Conservation (phyloP, 2,329 filamentous ascomycete species). For the Chrysosporium queenslandicum region DNA sequence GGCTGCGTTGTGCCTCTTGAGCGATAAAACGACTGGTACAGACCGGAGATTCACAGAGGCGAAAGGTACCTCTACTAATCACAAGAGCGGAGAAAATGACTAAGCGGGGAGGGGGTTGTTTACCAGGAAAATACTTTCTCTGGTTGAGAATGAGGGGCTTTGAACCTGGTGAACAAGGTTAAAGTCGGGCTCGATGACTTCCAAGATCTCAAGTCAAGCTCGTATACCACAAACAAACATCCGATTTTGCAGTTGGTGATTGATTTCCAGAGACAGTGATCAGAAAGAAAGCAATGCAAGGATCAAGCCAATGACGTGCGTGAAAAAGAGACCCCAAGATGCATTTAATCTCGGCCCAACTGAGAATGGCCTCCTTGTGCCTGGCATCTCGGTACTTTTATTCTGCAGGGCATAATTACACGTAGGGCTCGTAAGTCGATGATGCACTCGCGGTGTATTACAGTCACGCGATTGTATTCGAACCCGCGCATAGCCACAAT, state of each 20-base stretch:
- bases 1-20: not conserved
- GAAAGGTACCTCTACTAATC: not conserved
- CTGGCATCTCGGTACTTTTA: slow-evolving; percentile 2
- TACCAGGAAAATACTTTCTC: not conserved
- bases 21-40: not conserved
- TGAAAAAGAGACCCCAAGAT: not conserved
- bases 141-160: slow-evolving; percentile 5
- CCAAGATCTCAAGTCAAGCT: not conserved
- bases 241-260: not conserved
- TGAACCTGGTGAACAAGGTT: slow-evolving; percentile 1
- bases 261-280: not conserved
- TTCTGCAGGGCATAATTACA: not conserved
- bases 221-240: not conserved
- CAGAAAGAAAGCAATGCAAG: not conserved
- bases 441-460: not conserved
- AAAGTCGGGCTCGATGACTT: slow-evolving; percentile 4
- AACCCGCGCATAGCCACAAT: slow-evolving; percentile 2
- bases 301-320: not conserved
- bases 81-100: slow-evolving; percentile 7
- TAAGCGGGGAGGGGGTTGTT: too few relatives aligned
- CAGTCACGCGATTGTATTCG: not conserved
- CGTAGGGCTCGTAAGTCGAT: not conserved
- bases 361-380: not conserved
- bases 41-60: not conserved
- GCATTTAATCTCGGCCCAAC: not conserved